Evolutionary conservation across 2,329 filamentous ascomycete species (phyloP).

Genomic region (Bipolaris oryzae): DNA sequence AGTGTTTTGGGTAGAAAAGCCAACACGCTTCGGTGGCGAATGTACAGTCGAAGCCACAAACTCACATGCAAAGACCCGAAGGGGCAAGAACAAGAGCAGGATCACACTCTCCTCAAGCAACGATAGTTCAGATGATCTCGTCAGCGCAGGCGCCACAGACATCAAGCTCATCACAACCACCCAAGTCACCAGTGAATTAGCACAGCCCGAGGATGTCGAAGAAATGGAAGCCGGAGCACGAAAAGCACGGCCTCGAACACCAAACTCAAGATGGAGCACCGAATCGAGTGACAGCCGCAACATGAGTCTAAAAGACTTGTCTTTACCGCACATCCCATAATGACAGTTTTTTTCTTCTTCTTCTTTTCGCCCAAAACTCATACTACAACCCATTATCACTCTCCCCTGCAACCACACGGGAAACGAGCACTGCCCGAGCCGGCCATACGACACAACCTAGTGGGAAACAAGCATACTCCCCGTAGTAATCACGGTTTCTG

Average conservation of each 20-base stretch:
- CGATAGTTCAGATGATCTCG: conserved; percentile 39
- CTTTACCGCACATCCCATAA: conserved; percentile 4
- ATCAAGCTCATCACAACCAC: conserved; percentile 48
- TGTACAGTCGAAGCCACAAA: conserved; percentile 50
- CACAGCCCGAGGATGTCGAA: conserved; percentile 40
- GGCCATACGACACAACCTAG: no score
- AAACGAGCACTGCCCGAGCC: no score
- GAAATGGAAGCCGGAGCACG: conserved; percentile 39
- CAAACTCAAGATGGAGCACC: conserved; percentile 42
- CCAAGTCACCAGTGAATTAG: conserved; percentile 41
- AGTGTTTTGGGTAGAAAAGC: conserved; percentile 40
- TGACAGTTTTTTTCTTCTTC: conserved; percentile 7
- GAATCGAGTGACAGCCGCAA: conserved; percentile 29
- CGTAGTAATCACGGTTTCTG: no score
- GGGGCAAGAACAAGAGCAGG: conserved; percentile 23
- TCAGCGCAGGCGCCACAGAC: conserved; percentile 27
- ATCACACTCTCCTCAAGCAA: conserved; percentile 25
- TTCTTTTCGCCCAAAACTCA: no score
- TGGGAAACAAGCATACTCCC: no score
- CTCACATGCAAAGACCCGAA: conserved; percentile 4
- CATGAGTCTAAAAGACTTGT: conserved; percentile 20
- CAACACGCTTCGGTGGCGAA: conserved; percentile 53
- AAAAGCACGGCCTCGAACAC: conserved; percentile 33
- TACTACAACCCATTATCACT: no score
- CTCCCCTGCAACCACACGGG: no score